Base-by-base conservation (phyloP, 176 grass and related monocot genomes). In the Eleusine coracana region DNA sequence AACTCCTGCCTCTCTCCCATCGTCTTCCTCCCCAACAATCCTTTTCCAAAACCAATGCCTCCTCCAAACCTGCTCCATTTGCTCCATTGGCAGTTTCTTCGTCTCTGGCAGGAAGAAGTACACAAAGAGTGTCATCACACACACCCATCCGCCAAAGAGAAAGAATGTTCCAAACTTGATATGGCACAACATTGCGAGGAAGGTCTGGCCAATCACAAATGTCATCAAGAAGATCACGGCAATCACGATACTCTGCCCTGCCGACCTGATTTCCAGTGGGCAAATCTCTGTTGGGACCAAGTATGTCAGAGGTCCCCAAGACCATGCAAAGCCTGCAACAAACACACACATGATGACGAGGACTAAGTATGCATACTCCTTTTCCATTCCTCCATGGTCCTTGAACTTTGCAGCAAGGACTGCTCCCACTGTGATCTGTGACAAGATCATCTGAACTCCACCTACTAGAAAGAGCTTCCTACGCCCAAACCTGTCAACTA, bases 51-150 rank as follows among this genome's bases (percentile, higher is more conserved):
- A 96, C 86, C 91, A 86, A 27, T 96, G 94, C 40, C 14, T 68
- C 77, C 83, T 91, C 94, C 94, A 96, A 10, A 96, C 73, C 76
- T 96, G 94, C 10, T 96, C 94, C 94, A 96, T 96, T 74, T 93
- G 90, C 88, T 96, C 94, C 88, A 96, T 82, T 15, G 94, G 86
- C 54, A 93, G 74, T 56, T 89, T 73, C 91, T 93, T 96, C 0
- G 94, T 96, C 88, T 96, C 94, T 18, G 91, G 88, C 75, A 96
- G 71, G 83, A 96, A 85, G 34, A 93, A 79, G 62, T 89, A 96
- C 0, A 93, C 83, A 12, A 96, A 89, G 38, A 90, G 10, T 9
- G 94, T 96, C 94, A 96, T 96, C 40, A 81, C 21, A 9, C 84
- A 84, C 6, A 96, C 84, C 86, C 91, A 92, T 21, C 68, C 88